Conservation (phyloP, 768 basidiomycete genomes). For the Leccinum olivaceopallidum region DNA sequence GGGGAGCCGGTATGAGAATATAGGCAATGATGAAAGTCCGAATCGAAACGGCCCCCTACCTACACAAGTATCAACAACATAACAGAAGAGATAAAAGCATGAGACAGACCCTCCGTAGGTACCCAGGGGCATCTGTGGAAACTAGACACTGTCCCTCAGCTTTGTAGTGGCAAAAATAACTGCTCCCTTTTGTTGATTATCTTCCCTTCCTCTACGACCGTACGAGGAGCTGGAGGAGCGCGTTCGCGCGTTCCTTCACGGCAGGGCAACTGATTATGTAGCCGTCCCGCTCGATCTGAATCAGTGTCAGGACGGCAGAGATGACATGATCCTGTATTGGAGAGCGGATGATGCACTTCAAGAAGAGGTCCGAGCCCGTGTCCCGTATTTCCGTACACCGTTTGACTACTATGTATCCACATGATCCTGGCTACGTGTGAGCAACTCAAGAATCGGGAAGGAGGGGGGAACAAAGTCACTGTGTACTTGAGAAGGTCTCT, state of each 20-base stretch:
- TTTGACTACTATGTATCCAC: too few relatives aligned
- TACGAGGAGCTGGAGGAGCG: conserved; percentile 69
- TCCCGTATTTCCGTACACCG: too few relatives aligned
- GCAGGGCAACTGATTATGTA: conserved; percentile 89
- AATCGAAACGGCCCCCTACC: conserved; percentile 79
- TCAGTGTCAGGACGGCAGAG: conserved; percentile 79
- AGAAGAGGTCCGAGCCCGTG: conserved; percentile 68
- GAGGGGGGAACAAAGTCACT: too few relatives aligned
- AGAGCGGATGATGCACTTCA: conserved; percentile 73
- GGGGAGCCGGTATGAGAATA: conserved; percentile 68
- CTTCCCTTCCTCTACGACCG: conserved; percentile 39
- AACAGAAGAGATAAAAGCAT: neutral
- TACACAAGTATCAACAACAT: conserved; percentile 35
- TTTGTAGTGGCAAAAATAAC: conserved; percentile 79
- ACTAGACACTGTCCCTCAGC: conserved; percentile 71
- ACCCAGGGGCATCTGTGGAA: conserved; percentile 75
- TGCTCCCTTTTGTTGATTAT: conserved; percentile 73
- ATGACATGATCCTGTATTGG: conserved; percentile 85
- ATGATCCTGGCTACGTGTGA: too few relatives aligned
- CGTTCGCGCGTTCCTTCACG: conserved; percentile 85
- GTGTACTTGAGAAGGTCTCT: too few relatives aligned
- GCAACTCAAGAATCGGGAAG: too few relatives aligned
- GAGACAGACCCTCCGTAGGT: conserved; percentile 68
- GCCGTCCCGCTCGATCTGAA: conserved; percentile 90
- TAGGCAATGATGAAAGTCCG: conserved; percentile 67